These are phyloP conservation scores for Lophiostoma macrostomum DNA, from an alignment of 495 filamentous ascomycete species.

Conservation along the genomic window DNA sequence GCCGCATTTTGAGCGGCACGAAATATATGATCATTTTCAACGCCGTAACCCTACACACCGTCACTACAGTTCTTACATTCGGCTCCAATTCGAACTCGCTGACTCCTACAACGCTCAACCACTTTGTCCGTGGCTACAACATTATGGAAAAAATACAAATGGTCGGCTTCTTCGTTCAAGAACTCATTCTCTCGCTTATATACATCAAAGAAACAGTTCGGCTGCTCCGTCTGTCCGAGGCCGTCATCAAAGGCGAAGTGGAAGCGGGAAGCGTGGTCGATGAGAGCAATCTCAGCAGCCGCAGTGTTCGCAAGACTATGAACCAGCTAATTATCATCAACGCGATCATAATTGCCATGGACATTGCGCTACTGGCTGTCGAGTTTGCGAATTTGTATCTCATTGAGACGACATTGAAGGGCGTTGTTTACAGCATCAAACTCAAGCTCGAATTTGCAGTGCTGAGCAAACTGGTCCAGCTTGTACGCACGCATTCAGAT, in stretches of 20 bases:
- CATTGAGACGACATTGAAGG: constrained; percentile 60
- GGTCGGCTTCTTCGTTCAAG: constrained; percentile 61
- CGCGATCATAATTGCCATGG: constrained; percentile 54
- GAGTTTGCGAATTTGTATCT: constrained; percentile 57
- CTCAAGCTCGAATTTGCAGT: constrained; percentile 65
- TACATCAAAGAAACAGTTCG: constrained; percentile 54
- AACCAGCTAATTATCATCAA: constrained; percentile 60
- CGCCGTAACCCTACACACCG: constrained; percentile 53
- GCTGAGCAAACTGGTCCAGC: constrained; percentile 45
- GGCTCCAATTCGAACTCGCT: constrained; percentile 49
- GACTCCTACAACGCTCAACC: constrained; percentile 14
- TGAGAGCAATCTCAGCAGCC: not conserved
- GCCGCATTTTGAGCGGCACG: constrained; percentile 50
- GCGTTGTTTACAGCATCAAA: constrained; percentile 62
- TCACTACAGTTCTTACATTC: constrained; percentile 56
- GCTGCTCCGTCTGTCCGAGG: constrained; percentile 48
- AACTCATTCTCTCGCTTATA: constrained; percentile 57
- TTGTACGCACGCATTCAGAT: constrained; percentile 20
- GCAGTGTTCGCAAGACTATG: constrained; percentile 48
- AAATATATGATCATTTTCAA: constrained; percentile 59
- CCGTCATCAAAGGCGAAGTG: constrained; percentile 50
- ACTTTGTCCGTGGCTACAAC: constrained; percentile 47
- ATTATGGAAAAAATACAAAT: constrained; percentile 65
- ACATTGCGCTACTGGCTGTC: constrained; percentile 54
- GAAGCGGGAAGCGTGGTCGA: not conserved